Evolutionary conservation across 73 alveolate genomes (phyloP), one percentile per base, ranked within the genome.

Genomic region (Effrenium voratum): DNA sequence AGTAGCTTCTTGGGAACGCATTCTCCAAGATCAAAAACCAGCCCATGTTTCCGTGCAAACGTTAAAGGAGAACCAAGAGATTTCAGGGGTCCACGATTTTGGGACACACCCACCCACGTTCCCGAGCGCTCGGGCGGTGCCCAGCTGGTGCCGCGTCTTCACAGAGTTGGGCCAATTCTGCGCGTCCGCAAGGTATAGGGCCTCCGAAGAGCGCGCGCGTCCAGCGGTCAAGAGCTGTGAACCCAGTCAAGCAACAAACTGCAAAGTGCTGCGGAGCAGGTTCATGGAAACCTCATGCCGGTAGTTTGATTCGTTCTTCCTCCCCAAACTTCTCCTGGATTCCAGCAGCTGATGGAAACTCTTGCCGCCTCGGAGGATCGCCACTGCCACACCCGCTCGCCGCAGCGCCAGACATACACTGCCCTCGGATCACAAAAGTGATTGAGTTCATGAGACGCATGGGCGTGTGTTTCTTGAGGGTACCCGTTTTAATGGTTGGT

Each of bases 291-390:
- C n/a, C n/a, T n/a, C n/a, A n/a, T n/a, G n/a, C n/a, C n/a, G n/a
- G n/a, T n/a, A n/a, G n/a, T n/a, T n/a, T n/a, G n/a, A n/a, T n/a
- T n/a, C n/a, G n/a, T n/a, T n/a, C n/a, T n/a, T n/a, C n/a, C n/a
- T n/a, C n/a, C n/a, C n/a, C n/a, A n/a, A n/a, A n/a, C n/a, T n/a
- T n/a, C n/a, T n/a, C n/a, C n/a, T n/a, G n/a, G n/a, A n/a, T n/a
- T n/a, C n/a, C n/a, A n/a, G n/a, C n/a, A n/a, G n/a, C n/a, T n/a
- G n/a, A n/a, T n/a, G n/a, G n/a, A n/a, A n/a, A n/a, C n/a, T n/a
- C n/a, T n/a, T n/a, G n/a, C 72, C 30, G 44, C 98, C 98, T 91
- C 98, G 5, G 98, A 91, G 28, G 98, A 91, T 30, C 98, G 98
- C 98, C 98, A 91, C 77, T 91, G 98, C 90, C 86, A 72, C 28